These are phyloP conservation scores for Fusarium begoniae DNA, from an alignment of 2,329 filamentous ascomycete species.

Conservation along the genomic window DNA sequence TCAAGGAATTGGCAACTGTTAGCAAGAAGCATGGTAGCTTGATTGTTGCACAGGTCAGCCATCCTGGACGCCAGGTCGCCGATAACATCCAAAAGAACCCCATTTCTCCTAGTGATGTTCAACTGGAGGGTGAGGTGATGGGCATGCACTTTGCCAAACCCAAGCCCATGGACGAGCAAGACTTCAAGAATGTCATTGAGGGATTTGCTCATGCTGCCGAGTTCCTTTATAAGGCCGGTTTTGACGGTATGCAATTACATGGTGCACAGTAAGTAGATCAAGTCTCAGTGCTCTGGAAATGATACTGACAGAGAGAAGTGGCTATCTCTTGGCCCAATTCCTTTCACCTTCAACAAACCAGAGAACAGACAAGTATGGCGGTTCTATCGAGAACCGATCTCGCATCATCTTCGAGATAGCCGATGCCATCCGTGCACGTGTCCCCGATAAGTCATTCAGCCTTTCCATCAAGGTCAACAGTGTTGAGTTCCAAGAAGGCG, in stretches of 20 bases:
- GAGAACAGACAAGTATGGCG: constrained; percentile 63
- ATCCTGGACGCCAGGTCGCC: constrained; percentile 55
- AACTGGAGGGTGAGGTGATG: constrained; percentile 40
- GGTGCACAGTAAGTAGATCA: constrained; percentile 53
- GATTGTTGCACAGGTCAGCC: constrained; percentile 67
- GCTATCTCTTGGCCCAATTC: constrained; percentile 64
- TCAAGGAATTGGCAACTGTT: constrained; percentile 63
- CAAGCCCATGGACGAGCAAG: constrained; percentile 60
- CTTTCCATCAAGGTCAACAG: constrained; percentile 67
- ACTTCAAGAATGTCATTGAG: constrained; percentile 66
- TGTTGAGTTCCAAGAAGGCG: constrained; percentile 64
- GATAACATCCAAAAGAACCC: constrained; percentile 45
- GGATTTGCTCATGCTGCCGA: constrained; percentile 70
- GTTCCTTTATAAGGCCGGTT: constrained; percentile 70
- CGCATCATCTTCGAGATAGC: constrained; percentile 58
- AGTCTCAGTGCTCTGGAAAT: accelerated
- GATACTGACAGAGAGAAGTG: constrained; percentile 35
- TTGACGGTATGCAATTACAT: constrained; percentile 60
- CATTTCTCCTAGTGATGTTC: constrained; percentile 53
- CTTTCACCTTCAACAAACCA: constrained; percentile 59
- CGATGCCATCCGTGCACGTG: constrained; percentile 46
- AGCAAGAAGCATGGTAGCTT: constrained; percentile 68
- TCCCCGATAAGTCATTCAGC: constrained; percentile 48
- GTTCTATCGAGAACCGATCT: constrained; percentile 53
- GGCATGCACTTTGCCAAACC: constrained; percentile 56